Conservation (phyloP, 192 early-diverging fungal species). For the Glomus cerebriforme region DNA sequence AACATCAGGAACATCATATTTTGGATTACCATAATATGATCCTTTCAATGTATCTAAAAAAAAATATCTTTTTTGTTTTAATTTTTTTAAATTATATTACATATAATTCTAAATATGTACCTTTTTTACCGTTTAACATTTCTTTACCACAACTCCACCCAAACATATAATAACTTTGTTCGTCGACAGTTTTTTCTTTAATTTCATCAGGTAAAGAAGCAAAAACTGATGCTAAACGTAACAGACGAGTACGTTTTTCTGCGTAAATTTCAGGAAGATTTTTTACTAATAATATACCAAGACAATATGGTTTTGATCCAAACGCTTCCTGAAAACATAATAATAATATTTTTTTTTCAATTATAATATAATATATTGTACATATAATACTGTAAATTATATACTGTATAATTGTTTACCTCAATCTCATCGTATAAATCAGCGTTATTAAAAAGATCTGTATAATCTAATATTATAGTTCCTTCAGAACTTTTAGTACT, state of each 20-base stretch:
- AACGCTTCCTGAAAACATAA: constrained; percentile 51
- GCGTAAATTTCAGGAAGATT: constrained; percentile 54
- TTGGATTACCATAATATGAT: constrained; percentile 63
- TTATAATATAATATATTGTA: not conserved
- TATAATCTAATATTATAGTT: not conserved
- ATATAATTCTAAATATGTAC: constrained; percentile 24
- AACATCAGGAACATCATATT: constrained; percentile 44
- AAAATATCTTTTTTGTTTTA: not conserved
- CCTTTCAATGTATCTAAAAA: constrained; percentile 53
- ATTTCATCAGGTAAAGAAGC: constrained; percentile 55
- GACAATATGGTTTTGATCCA: constrained; percentile 50
- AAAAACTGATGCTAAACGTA: constrained; percentile 53
- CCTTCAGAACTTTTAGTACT: not conserved
- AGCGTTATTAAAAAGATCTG: not conserved
- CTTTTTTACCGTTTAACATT: constrained; percentile 65
- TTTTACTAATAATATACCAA: constrained; percentile 59
- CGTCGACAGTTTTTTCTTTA: constrained; percentile 52
- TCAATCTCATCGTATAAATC: not conserved
- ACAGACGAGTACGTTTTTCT: constrained; percentile 47
- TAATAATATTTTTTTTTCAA: not conserved
- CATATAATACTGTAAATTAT: too few relatives aligned
- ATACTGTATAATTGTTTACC: too few relatives aligned
- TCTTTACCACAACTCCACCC: constrained; percentile 77
- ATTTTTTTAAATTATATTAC: not conserved
- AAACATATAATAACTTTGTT: constrained; percentile 56